Base-by-base conservation (phyloP, 495 filamentous ascomycete genomes). In the Chaetomium tenue region DNA sequence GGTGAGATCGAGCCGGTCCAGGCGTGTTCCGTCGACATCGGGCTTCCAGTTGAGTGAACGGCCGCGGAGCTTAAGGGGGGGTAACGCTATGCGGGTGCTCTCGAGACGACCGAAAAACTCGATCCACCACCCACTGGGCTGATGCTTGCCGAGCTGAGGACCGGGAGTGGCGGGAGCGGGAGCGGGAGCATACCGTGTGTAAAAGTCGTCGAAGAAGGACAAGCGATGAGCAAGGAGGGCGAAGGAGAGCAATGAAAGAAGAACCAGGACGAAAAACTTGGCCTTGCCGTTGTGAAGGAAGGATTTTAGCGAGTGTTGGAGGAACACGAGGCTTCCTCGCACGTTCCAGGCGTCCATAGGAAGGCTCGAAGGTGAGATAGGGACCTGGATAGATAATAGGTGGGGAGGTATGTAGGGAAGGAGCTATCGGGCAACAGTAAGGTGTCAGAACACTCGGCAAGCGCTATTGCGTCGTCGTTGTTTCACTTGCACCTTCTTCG, bases 31-130 rank as follows among this genome's bases (percentile, higher is more conserved):
- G 16, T 61, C 22, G 26, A 53, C 26, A 20, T 56, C 40, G n/a
- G 65, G 65, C 16, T 47, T 50, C 61, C 62, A 70, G 59, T 65
- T 63, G 13, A 58, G 13, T 6, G 15, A 58, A 5, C 23, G 11
- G 2, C 20, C 52, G n/a, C 50, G 42, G 20, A 67, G 25, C 37
- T 50, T 23, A 16, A 59, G 30, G 4, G 61, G 42, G 2, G 25
- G 20, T n/a, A 52, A 46, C 18, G 51, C n/a, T 12, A 62, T 56
- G 6, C 61, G 67, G 5, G 48, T 61, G 3, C 39, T 44, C 39
- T 64, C 64, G 50, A 70, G 57, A 22, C 64, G 65, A 2, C 51
- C 40, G 42, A 67, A 70, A 64, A 70, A 67, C 39, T 67, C 65
- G 58, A 37, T 22, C 67, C 67, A 70, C 37, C 57, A 70, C 37